Conservation (phyloP, 2,329 filamentous ascomycete genomes). For the Botrytis elliptica region DNA sequence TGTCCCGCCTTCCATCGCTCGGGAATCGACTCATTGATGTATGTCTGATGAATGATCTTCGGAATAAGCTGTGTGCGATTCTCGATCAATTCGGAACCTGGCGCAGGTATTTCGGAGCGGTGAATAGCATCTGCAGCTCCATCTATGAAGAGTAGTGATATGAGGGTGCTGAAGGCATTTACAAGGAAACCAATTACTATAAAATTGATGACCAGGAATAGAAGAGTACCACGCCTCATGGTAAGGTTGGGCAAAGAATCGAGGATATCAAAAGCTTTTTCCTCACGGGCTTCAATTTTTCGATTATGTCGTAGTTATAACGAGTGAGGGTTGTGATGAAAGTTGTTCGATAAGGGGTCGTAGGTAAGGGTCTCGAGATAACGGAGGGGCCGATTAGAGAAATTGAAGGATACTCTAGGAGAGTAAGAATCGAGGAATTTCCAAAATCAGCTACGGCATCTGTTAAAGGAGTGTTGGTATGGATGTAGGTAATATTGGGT, state of each 20-base stretch:
- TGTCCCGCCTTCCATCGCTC: slow-evolving; percentile 65
- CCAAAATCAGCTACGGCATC: neutral
- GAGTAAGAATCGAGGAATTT: neutral
- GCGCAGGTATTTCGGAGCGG: slow-evolving; percentile 62
- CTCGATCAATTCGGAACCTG: slow-evolving; percentile 59
- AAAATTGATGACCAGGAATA: slow-evolving; percentile 55
- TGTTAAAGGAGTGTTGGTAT: neutral
- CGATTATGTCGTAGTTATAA: neutral
- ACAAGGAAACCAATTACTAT: slow-evolving; percentile 63
- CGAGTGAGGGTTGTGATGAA: neutral
- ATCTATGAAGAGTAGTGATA: slow-evolving; percentile 68
- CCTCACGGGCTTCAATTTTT: neutral
- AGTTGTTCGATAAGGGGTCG: neutral
- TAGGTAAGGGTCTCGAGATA: neutral
- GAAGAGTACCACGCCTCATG: slow-evolving; percentile 39
- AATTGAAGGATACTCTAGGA: neutral
- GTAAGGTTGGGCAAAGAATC: slow-evolving; percentile 6
- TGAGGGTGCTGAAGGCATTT: slow-evolving; percentile 67
- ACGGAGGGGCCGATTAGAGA: slow-evolving; percentile 3
- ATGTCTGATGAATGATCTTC: slow-evolving; percentile 77
- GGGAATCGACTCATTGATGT: slow-evolving; percentile 68
- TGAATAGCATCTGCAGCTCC: slow-evolving; percentile 66
- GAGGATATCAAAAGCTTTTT: neutral
- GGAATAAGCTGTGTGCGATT: slow-evolving; percentile 62
- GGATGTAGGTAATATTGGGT: neutral